These are phyloP conservation scores for Parsonsia alboflavescens DNA, from an alignment of 257 asterid genomes.

Conservation along the genomic window DNA sequence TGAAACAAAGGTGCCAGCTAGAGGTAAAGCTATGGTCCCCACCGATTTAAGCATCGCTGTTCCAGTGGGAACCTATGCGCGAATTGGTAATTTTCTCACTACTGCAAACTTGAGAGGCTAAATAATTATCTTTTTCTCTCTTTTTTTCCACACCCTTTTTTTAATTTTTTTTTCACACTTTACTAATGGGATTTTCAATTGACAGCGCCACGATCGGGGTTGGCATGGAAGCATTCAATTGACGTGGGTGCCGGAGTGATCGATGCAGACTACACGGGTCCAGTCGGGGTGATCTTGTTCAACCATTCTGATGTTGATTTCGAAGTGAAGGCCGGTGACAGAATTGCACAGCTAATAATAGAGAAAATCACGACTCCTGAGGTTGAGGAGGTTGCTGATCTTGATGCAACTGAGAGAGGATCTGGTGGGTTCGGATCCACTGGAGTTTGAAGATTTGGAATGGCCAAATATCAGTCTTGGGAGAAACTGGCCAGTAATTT, in stretches of 20 bases:
- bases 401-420: slow-evolving; percentile 36
- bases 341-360: slow-evolving; percentile 40
- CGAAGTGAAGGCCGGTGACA: slow-evolving; percentile 37
- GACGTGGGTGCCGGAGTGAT: slow-evolving; percentile 95
- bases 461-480: background rate
- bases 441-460: slow-evolving; percentile 23
- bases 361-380: slow-evolving; percentile 31
- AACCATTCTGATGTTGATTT: slow-evolving; percentile 40
- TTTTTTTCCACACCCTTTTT: too few relatives aligned
- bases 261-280: slow-evolving; percentile 67
- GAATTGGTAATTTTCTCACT: slow-evolving; percentile 56
- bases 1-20: slow-evolving; percentile 58
- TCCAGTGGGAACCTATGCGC: slow-evolving; percentile 81
- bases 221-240: slow-evolving; percentile 78
- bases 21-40: slow-evolving; percentile 77
- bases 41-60: slow-evolving; percentile 82
- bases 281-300: slow-evolving; percentile 41
- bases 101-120: too few relatives aligned
- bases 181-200: background rate
- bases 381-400: slow-evolving; percentile 36
- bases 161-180: too few relatives aligned
- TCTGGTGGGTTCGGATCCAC: slow-evolving; percentile 44
- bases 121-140: too few relatives aligned
- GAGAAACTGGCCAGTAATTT: background rate
- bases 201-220: slow-evolving; percentile 71